These are phyloP conservation scores for Chlamydomonas reinhardtii DNA, from an alignment of 163 green algal genomes.

Conservation along the genomic window DNA sequence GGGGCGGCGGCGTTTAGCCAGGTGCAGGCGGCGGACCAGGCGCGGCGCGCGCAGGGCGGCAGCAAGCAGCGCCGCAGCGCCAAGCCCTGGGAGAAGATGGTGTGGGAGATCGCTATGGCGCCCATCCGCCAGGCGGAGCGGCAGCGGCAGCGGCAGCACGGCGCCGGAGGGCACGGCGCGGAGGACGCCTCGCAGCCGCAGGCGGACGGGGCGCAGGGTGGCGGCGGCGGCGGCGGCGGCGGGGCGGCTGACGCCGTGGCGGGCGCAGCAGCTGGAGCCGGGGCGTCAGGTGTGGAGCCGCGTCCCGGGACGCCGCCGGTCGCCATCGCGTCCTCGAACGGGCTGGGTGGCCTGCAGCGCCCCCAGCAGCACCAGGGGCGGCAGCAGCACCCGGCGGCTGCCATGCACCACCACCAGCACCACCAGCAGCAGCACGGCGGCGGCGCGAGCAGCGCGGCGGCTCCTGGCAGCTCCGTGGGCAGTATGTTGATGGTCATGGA, in stretches of 20 bases:
- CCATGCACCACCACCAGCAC: too few relatives aligned
- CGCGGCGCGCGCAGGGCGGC: slow-evolving; percentile 18
- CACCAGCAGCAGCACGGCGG: too few relatives aligned
- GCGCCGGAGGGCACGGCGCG: neutral
- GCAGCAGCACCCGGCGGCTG: neutral
- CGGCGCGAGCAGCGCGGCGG: neutral
- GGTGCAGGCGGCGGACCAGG: slow-evolving; percentile 41
- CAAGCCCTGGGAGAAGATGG: neutral
- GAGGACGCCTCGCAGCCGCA: neutral
- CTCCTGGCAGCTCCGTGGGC: slow-evolving; percentile 12
- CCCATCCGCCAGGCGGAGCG: neutral
- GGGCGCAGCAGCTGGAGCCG: neutral
- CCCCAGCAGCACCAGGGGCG: neutral
- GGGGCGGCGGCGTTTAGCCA: neutral
- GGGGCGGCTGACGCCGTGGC: too few relatives aligned
- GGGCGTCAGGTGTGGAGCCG: too few relatives aligned
- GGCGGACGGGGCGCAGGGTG: too few relatives aligned
- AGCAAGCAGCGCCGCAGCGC: neutral
- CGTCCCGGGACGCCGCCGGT: too few relatives aligned
- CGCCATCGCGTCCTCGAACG: too few relatives aligned
- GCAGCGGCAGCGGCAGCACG: neutral
- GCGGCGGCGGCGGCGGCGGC: neutral
- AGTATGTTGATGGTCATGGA: neutral
- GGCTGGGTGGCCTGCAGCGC: too few relatives aligned
- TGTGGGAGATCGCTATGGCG: slow-evolving; percentile 35